Conservation (phyloP, 352 stramenopile species). For the Pythium angustatum region DNA sequence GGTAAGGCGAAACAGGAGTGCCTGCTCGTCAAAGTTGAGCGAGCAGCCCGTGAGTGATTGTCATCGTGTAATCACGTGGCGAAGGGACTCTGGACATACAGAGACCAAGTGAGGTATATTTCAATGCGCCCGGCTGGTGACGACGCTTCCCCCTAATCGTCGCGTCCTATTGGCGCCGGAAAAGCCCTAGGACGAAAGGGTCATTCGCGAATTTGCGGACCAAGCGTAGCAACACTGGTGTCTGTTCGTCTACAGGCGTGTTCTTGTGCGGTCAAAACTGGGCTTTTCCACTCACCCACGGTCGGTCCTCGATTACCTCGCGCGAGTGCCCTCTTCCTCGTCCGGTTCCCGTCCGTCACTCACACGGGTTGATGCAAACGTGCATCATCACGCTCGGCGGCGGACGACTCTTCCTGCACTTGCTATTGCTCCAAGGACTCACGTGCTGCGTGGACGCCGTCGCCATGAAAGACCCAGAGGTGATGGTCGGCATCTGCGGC, state of each 20-base stretch:
- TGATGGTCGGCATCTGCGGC: slow-evolving; percentile 73
- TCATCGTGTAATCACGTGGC: slow-evolving; percentile 4
- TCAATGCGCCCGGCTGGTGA: background rate
- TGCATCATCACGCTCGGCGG: slow-evolving; percentile 27
- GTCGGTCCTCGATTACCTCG: background rate
- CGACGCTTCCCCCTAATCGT: background rate
- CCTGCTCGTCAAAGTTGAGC: background rate
- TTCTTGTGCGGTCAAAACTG: too few relatives aligned
- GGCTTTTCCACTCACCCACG: background rate
- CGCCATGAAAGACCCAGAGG: slow-evolving; percentile 45
- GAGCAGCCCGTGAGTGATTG: slow-evolving; percentile 24
- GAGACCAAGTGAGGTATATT: slow-evolving; percentile 15
- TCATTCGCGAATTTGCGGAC: background rate
- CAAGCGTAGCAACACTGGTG: too few relatives aligned
- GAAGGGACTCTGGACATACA: background rate
- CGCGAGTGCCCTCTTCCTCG: slow-evolving; percentile 9
- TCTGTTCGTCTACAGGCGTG: background rate
- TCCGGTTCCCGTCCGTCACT: background rate
- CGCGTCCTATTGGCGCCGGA: background rate
- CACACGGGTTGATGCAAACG: slow-evolving; percentile 27
- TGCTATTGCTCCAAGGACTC: slow-evolving; percentile 14
- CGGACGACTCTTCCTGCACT: slow-evolving; percentile 18
- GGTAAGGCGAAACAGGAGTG: slow-evolving; percentile 15
- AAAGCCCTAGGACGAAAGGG: background rate
- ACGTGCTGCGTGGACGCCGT: background rate